Conservation (phyloP, 2,329 filamentous ascomycete species). For the Neonectria hederae region DNA sequence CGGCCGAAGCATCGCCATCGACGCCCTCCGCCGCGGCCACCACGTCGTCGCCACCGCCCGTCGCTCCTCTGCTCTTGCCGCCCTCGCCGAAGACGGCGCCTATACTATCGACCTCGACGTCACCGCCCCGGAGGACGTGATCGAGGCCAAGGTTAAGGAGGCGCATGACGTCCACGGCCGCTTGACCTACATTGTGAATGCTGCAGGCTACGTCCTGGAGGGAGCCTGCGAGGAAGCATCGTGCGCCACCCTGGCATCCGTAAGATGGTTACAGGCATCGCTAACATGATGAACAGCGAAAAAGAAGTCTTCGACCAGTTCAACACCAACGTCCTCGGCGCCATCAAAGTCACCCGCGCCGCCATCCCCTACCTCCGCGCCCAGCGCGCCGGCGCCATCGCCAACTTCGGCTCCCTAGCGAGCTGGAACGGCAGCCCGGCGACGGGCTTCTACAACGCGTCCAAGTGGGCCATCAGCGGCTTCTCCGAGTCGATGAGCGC, state of each 20-base stretch:
- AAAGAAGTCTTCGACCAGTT: constrained; percentile 49
- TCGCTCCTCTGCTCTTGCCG: constrained; percentile 33
- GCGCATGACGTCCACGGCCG: constrained; percentile 20
- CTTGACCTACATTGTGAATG: constrained; percentile 26
- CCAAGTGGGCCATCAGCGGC: constrained; percentile 56
- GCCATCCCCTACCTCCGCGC: constrained; percentile 55
- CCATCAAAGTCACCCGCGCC: constrained; percentile 55
- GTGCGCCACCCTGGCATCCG: not conserved
- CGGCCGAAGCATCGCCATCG: constrained; percentile 54
- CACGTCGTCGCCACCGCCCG: constrained; percentile 58
- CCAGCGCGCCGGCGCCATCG: constrained; percentile 43
- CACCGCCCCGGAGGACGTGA: constrained; percentile 16
- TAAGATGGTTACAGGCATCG: not conserved
- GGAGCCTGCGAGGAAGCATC: constrained; percentile 29
- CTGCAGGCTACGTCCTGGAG: constrained; percentile 30
- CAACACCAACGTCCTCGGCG: constrained; percentile 60
- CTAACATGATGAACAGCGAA: constrained; percentile 18
- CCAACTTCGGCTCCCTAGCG: constrained; percentile 54
- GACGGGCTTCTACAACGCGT: constrained; percentile 37
- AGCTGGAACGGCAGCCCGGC: constrained; percentile 46
- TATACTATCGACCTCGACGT: constrained; percentile 23
- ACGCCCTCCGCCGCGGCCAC: constrained; percentile 54
- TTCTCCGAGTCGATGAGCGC: constrained; percentile 51
- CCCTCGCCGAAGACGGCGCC: constrained; percentile 21
- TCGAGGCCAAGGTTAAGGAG: constrained; percentile 23